A percentile compares a stretch with the other conserved stretches of the same genome.
Evolutionary conservation across 2,329 filamentous ascomycete genomes (phyloP).

Genomic region (Rachicladosporium sp.): DNA sequence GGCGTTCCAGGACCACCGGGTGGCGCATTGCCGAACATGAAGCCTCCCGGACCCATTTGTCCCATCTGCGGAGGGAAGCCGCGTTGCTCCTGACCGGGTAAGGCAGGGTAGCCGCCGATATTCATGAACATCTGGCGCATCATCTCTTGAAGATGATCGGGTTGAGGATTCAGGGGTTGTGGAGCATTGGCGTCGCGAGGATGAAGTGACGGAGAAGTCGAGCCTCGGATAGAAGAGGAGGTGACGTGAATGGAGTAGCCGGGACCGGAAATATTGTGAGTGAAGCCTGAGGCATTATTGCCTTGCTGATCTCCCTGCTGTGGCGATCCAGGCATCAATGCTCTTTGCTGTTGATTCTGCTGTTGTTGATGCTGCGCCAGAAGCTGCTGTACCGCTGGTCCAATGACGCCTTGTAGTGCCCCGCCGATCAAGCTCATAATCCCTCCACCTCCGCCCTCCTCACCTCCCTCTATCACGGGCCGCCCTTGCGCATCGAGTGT

Average conservation of each 20-base stretch:
- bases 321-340: not conserved
- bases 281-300: constrained; percentile 4
- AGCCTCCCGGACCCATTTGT: not conserved
- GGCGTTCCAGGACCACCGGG: constrained; percentile 1
- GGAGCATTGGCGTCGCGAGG: constrained; percentile 41
- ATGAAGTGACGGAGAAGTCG: constrained; percentile 23
- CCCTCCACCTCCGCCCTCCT: constrained; percentile 18
- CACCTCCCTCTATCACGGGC: constrained; percentile 12
- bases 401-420: constrained; percentile 9
- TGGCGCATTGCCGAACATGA: not conserved
- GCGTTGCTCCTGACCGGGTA: not conserved
- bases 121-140: constrained; percentile 22
- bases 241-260: constrained; percentile 21
- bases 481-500: constrained; percentile 9
- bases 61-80: not conserved
- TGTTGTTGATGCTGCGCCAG: constrained; percentile 8
- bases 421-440: constrained; percentile 21
- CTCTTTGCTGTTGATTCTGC: constrained; percentile 7
- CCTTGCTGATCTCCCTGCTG: constrained; percentile 8
- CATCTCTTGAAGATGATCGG: constrained; percentile 18
- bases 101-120: constrained; percentile 13
- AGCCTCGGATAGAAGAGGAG: constrained; percentile 12
- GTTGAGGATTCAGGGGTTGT: constrained; percentile 29
- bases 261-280: constrained; percentile 14
- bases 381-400: constrained; percentile 3